phyloP scores from a whole-genome alignment of 2,329 filamentous ascomycete genomes.

The Xylaria sp. region DNA sequence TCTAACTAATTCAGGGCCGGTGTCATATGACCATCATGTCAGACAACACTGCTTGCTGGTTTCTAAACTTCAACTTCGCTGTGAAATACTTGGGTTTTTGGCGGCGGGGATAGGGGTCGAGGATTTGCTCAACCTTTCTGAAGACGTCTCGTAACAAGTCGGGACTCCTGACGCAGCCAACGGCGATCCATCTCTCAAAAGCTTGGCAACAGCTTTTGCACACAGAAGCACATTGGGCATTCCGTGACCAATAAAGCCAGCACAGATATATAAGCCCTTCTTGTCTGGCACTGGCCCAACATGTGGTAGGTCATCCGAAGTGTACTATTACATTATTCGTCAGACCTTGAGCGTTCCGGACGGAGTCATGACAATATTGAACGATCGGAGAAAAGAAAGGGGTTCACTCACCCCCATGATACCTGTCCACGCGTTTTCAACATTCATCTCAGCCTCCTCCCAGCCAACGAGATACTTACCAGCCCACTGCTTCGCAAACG shows the following conservation, averaged over 20 bases:
- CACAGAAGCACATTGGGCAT: conserved; percentile 45
- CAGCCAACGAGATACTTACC: conserved; percentile 59
- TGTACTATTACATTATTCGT: conserved; percentile 34
- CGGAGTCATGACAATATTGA: not conserved
- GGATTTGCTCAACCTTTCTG: conserved; percentile 36
- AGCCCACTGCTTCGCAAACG: conserved; percentile 62
- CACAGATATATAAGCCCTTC: conserved; percentile 41
- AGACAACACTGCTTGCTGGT: not conserved
- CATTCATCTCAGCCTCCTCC: conserved; percentile 54
- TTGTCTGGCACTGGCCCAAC: conserved; percentile 42
- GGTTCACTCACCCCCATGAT: conserved; percentile 44
- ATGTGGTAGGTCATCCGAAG: conserved; percentile 41
- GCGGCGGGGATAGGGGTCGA: not conserved
- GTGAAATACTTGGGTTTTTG: not conserved
- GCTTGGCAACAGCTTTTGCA: conserved; percentile 40
- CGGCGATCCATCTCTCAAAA: conserved; percentile 38
- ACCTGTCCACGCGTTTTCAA: conserved; percentile 51
- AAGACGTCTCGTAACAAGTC: conserved; percentile 40
- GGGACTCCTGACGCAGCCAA: conserved; percentile 42
- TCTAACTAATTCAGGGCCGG: not conserved
- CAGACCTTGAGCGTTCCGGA: not conserved
- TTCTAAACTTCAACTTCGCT: not conserved
- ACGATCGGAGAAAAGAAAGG: not conserved
- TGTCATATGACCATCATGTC: not conserved
- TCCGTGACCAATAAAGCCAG: conserved; percentile 45